Conservation (phyloP, 2,329 filamentous ascomycete genomes). For the Hymenoscyphus occultus region DNA sequence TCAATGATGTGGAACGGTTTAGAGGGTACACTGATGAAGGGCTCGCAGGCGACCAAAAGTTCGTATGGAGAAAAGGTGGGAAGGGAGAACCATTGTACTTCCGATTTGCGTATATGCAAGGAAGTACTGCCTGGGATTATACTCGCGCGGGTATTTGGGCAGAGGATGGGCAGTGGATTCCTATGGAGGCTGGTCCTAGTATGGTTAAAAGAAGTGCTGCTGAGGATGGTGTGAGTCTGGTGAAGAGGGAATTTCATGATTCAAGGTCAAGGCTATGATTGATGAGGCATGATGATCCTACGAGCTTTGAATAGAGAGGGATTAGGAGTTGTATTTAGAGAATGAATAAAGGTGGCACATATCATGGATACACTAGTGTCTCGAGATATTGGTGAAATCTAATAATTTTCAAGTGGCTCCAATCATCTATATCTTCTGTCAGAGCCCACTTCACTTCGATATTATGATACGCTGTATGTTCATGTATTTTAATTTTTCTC, state of each 20-base stretch:
- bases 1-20: conserved; percentile 83
- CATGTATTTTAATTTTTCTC: no score
- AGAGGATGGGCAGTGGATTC: conserved; percentile 59
- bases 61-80: conserved; percentile 57
- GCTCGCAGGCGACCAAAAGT: conserved; percentile 43
- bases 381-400: not conserved
- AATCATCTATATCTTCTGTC: no score
- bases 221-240: conserved; percentile 11
- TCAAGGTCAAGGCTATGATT: not conserved
- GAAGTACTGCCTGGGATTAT: conserved; percentile 64
- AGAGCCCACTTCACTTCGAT: no score
- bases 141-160: conserved; percentile 73
- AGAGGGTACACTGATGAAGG: conserved; percentile 63
- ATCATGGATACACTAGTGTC: not conserved
- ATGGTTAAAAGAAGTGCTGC: conserved; percentile 30
- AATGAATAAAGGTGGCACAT: not conserved
- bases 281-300: conserved; percentile 1
- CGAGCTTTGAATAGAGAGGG: not conserved
- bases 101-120: conserved; percentile 70
- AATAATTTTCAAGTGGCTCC: not conserved
- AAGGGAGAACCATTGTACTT: conserved; percentile 65
- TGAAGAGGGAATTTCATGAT: conserved; percentile 9
- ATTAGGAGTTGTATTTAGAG: not conserved
- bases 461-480: no score
- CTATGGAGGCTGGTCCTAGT: conserved; percentile 48